A percentile compares a stretch with the other conserved stretches of the same genome.
These are phyloP conservation scores for Tremella yokohamensis DNA, from an alignment of 768 basidiomycete species.

Conservation along the genomic window DNA sequence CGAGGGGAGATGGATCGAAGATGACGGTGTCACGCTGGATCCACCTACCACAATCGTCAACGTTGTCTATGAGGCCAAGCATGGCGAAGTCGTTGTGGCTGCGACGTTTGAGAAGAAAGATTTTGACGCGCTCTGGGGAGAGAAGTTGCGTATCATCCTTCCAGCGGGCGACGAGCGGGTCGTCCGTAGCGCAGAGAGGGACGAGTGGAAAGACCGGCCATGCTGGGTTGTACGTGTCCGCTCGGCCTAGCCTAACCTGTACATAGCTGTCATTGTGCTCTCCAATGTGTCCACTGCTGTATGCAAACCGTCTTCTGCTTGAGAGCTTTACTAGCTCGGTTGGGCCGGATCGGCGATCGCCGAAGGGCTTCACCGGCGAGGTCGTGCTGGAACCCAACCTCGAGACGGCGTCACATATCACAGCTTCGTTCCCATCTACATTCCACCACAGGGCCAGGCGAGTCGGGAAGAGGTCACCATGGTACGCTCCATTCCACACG, in stretches of 20 bases:
- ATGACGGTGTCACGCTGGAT: constrained; percentile 45
- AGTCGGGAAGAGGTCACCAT: neutral
- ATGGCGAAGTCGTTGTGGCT: constrained; percentile 28
- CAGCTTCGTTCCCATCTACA: neutral
- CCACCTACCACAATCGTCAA: constrained; percentile 34
- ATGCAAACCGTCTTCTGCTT: neutral
- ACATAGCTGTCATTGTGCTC: too few relatives aligned
- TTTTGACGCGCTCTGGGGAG: constrained; percentile 43
- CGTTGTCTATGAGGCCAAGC: constrained; percentile 27
- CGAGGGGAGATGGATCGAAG: constrained; percentile 46
- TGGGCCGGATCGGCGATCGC: too few relatives aligned
- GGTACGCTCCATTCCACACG: neutral
- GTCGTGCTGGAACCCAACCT: neutral
- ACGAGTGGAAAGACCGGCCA: constrained; percentile 21
- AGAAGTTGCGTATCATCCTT: constrained; percentile 34
- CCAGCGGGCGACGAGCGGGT: constrained; percentile 38
- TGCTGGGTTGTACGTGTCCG: constrained; percentile 13
- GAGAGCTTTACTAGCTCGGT: too few relatives aligned
- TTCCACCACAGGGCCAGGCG: neutral
- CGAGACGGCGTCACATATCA: neutral
- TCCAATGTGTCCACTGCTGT: neutral
- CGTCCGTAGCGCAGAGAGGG: constrained; percentile 31
- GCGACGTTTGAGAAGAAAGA: constrained; percentile 29
- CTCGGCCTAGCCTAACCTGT: too few relatives aligned
- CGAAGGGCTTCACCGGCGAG: neutral